These are phyloP conservation scores for Fusarium sp. DNA, from an alignment of 2,329 filamentous ascomycete species.

Conservation along the genomic window DNA sequence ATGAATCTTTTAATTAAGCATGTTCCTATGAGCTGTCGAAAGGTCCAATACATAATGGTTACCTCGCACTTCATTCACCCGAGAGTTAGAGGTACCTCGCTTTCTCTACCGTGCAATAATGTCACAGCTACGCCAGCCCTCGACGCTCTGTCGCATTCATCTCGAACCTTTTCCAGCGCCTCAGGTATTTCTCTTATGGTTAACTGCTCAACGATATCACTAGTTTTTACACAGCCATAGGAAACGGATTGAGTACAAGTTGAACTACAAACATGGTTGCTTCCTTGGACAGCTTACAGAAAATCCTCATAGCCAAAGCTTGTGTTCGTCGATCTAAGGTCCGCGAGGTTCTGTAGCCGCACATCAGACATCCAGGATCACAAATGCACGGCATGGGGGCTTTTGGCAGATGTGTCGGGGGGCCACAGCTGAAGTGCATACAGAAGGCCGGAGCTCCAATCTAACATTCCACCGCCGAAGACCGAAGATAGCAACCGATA, in stretches of 20 bases:
- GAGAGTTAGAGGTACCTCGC: accelerated
- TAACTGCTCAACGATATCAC: too few species aligned
- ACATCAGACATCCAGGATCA: background rate
- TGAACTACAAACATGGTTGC: accelerated
- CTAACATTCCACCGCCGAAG: background rate
- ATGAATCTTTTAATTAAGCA: too few species aligned
- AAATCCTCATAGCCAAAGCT: too few species aligned
- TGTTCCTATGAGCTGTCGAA: too few species aligned
- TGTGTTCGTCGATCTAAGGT: background rate
- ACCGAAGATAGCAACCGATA: background rate
- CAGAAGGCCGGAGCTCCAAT: background rate
- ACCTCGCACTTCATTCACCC: background rate
- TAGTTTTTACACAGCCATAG: too few species aligned
- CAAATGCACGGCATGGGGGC: accelerated
- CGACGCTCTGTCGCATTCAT: accelerated
- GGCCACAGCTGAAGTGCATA: background rate
- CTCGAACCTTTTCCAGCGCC: accelerated
- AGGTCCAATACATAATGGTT: background rate
- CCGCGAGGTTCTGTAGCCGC: too few species aligned
- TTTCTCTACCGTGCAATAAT: background rate
- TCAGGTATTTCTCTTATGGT: too few species aligned
- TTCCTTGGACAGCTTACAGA: background rate
- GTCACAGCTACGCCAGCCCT: accelerated
- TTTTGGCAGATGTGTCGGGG: background rate
- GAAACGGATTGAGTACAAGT: accelerated